These are phyloP conservation scores for Bryoerythrophyllum caledonicum DNA, from an alignment of 225 moss, liverwort and hornwort species.

Conservation along the genomic window DNA sequence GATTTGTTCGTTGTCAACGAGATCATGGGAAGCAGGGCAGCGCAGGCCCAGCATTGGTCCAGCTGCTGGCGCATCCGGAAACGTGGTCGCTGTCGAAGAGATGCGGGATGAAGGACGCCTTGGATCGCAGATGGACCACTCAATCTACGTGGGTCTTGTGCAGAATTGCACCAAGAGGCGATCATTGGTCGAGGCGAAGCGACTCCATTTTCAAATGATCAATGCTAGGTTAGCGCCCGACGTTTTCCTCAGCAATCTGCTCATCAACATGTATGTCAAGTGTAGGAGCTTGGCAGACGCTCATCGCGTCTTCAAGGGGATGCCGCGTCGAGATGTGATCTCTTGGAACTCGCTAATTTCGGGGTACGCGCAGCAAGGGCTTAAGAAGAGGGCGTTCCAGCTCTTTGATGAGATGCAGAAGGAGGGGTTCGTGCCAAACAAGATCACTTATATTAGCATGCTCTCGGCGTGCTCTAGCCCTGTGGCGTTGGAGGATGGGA, in stretches of 20 bases:
- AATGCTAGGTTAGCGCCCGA: conserved; percentile 39
- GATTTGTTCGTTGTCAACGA: conserved; percentile 13
- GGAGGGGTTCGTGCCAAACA: conserved; percentile 41
- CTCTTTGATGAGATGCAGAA: conserved; percentile 45
- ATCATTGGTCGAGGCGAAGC: conserved; percentile 44
- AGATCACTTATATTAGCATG: conserved; percentile 55
- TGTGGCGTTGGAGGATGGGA: conserved; percentile 36
- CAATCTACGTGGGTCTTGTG: conserved; percentile 27
- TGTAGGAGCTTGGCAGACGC: conserved; percentile 48
- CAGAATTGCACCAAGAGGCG: conserved; percentile 36
- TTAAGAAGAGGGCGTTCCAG: conserved; percentile 39
- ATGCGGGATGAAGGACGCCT: conserved; percentile 18
- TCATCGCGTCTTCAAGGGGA: conserved; percentile 37
- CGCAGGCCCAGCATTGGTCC: conserved; percentile 25
- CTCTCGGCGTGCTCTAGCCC: conserved; percentile 45
- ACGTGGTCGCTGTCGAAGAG: conserved; percentile 21
- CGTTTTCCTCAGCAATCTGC: conserved; percentile 50
- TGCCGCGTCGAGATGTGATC: conserved; percentile 47
- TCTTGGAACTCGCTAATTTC: conserved; percentile 65
- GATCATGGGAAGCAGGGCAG: conserved; percentile 31
- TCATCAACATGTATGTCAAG: conserved; percentile 59
- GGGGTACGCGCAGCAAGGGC: conserved; percentile 48
- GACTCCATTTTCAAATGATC: conserved; percentile 32
- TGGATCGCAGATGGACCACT: conserved; percentile 15
- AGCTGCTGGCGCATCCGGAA: conserved; percentile 19